Evolutionary conservation across 2,329 filamentous ascomycete genomes (phyloP).

Genomic region (Ophiostoma montium): DNA sequence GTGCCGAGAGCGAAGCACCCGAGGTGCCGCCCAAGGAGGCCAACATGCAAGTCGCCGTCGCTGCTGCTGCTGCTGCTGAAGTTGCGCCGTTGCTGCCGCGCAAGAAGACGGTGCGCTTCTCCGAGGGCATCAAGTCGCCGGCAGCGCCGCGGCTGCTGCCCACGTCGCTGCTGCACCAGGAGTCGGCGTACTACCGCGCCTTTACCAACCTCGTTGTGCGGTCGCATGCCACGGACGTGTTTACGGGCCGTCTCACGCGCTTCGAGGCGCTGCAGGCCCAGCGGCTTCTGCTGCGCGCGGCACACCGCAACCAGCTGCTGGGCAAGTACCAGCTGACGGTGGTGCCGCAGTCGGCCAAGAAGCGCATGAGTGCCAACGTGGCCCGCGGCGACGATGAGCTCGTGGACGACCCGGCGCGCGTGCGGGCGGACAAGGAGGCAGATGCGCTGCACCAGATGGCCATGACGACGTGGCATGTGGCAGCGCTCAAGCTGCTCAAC

Average conservation of each 20-base stretch:
- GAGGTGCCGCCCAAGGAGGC: conserved; percentile 14
- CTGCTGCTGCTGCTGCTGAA: too few relatives aligned
- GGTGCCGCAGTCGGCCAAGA: conserved; percentile 54
- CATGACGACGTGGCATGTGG: conserved; percentile 46
- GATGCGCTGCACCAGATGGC: conserved; percentile 64
- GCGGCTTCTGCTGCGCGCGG: conserved; percentile 56
- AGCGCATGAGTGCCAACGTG: conserved; percentile 57
- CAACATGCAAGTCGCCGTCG: conserved; percentile 16
- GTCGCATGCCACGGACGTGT: conserved; percentile 56
- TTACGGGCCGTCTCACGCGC: conserved; percentile 69
- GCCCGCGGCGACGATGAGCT: conserved; percentile 55
- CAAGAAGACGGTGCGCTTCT: conserved; percentile 69
- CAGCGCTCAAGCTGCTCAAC: conserved; percentile 45
- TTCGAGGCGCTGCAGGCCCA: conserved; percentile 81
- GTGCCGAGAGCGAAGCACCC: conserved; percentile 16
- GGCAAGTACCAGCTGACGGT: conserved; percentile 72
- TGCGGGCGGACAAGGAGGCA: conserved; percentile 60
- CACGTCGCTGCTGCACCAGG: conserved; percentile 39
- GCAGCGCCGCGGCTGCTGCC: conserved; percentile 27
- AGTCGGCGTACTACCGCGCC: conserved; percentile 76
- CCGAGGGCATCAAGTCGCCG: conserved; percentile 33
- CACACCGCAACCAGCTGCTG: conserved; percentile 67
- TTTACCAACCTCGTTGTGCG: conserved; percentile 63
- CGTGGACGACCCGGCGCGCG: conserved; percentile 46
- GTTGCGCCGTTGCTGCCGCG: conserved; percentile 10